Evolutionary conservation across 1,284 basidiomycete genomes (phyloP), one percentile per base, ranked within the genome.

Genomic region (Neonothopanus nambi): DNA sequence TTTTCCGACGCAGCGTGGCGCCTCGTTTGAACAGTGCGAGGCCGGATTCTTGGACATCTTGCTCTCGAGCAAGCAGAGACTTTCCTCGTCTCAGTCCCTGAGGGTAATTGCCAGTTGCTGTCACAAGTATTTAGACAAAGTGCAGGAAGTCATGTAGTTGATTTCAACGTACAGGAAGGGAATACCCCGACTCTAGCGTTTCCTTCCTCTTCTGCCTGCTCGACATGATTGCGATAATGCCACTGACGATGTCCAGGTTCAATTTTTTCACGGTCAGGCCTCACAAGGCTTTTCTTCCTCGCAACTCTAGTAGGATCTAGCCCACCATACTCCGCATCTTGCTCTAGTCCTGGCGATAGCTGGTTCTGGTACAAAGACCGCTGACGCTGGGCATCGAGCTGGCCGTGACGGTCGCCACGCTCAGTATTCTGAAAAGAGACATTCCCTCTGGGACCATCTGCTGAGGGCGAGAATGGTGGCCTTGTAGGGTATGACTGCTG

Each of bases 251-350:
- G 95, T 45, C 86, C 87, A 8, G 95, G 95, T 67, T 98, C 95
- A 65, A 98, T 93, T 77, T 96, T 92, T 77, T 98, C 96, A 58
- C 96, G 80, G 71, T 99, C 96, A 7, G 97, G 96, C 53, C 85
- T 79, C 51, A 98, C 93, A 44, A 99, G 81, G 66, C 89, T 93
- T 81, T 95, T 96, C 79, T 98, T 98, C 66, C 95, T 91, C 70
- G 68, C 75, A 59, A 72, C 76, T 65, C 63, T 74, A 61, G 60
- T 67, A 43, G 60, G 64, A 55, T 81, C 80, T 42, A 65, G 78
- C 35, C 70, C 74, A 24, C 67, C 67, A 40, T 44, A 46, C 59
- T 87, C 85, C 35, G 74, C 65, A 63, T 87, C 85, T 17, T 45
- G 43, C 26, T 48, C 70, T 20, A 67, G 68, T 13, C 67, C 68